These are phyloP conservation scores for Leishmania mexicana DNA, from an alignment of 208 protist genomes.

Conservation along the genomic window DNA sequence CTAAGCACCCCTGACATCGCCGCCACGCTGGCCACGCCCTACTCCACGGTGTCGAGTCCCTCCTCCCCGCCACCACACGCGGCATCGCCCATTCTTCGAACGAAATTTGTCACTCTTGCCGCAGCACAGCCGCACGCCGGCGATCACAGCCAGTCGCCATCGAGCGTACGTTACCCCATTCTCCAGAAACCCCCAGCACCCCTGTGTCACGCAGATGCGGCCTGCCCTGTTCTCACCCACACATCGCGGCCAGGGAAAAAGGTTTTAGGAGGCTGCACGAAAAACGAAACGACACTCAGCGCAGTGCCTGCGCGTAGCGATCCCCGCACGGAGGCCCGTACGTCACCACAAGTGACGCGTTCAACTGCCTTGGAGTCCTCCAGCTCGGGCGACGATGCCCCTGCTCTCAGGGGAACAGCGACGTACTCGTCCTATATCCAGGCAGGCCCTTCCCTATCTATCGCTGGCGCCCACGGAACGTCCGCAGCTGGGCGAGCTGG, in stretches of 20 bases:
- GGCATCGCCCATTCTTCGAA: neutral
- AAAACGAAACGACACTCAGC: neutral
- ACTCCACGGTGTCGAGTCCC: neutral
- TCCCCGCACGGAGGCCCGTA: neutral
- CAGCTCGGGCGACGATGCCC: neutral
- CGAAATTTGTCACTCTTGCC: neutral
- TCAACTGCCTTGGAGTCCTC: conserved; percentile 1
- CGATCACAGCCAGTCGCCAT: neutral
- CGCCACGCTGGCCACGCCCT: neutral
- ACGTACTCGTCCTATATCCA: neutral
- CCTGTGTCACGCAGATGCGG: neutral
- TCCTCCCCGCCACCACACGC: conserved; percentile 6
- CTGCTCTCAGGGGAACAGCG: conserved; percentile 15
- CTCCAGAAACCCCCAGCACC: too few relatives aligned
- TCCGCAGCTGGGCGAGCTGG: neutral
- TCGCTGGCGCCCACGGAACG: neutral
- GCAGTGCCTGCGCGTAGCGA: neutral
- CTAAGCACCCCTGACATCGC: neutral
- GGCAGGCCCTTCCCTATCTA: neutral
- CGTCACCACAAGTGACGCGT: neutral
- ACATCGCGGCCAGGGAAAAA: neutral
- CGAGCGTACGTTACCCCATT: neutral
- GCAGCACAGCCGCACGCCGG: neutral
- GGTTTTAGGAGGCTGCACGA: neutral
- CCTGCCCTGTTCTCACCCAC: neutral